Evolutionary conservation across 2,329 filamentous ascomycete genomes (phyloP).

Genomic region (Aspergillus quadricinctus): DNA sequence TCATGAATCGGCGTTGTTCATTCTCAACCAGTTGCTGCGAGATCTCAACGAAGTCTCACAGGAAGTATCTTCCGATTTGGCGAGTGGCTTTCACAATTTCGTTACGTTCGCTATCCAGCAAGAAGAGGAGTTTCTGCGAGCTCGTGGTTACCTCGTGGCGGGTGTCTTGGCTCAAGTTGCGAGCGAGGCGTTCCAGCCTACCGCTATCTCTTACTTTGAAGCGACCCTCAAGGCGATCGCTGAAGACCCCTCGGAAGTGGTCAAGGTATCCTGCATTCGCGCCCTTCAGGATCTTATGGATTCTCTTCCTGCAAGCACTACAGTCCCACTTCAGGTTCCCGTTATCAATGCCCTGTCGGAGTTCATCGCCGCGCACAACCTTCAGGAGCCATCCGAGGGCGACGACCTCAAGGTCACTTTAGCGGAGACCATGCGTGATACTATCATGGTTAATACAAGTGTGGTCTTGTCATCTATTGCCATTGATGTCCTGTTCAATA

Average conservation of each 20-base stretch:
- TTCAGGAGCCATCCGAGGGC: constrained; percentile 77
- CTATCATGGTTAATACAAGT: constrained; percentile 72
- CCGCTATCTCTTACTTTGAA: constrained; percentile 44
- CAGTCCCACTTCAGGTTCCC: constrained; percentile 55
- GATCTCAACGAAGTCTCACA: constrained; percentile 78
- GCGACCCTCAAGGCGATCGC: constrained; percentile 69
- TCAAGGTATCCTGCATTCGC: constrained; percentile 87
- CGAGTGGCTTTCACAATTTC: constrained; percentile 72
- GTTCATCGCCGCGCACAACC: constrained; percentile 75
- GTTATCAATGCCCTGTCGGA: constrained; percentile 60
- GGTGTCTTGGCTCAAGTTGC: constrained; percentile 71
- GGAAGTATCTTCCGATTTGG: constrained; percentile 63
- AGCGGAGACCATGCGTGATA: constrained; percentile 77
- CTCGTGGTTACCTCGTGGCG: constrained; percentile 81
- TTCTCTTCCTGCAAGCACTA: constrained; percentile 47
- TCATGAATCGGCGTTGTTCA: constrained; percentile 77
- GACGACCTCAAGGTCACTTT: constrained; percentile 90
- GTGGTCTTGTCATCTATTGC: constrained; percentile 69
- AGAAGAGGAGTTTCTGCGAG: constrained; percentile 72
- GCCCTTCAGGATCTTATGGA: constrained; percentile 68
- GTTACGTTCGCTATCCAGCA: constrained; percentile 70
- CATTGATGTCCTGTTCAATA: constrained; percentile 76
- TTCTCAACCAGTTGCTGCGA: constrained; percentile 77
- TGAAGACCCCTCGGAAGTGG: constrained; percentile 74
- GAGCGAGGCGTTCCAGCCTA: constrained; percentile 48